A percentile compares a stretch with the other conserved stretches of the same genome.
These are phyloP conservation scores for Kuraishia capsulata DNA, from an alignment of 805 yeast genomes.

Conservation along the genomic window DNA sequence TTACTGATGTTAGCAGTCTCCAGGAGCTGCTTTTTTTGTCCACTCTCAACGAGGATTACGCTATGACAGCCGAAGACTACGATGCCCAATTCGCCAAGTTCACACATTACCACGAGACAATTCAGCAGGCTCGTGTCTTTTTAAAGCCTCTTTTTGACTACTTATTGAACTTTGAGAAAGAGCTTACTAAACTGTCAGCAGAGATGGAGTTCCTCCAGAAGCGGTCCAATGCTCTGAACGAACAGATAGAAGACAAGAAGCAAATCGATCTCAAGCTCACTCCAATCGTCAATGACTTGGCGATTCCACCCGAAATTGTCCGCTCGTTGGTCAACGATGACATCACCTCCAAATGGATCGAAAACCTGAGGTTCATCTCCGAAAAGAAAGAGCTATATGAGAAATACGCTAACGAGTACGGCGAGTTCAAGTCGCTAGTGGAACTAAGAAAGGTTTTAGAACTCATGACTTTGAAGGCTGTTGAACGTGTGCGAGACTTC, in stretches of 20 bases:
- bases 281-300: conserved; percentile 67
- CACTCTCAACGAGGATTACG: conserved; percentile 9
- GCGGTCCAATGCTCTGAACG: conserved; percentile 39
- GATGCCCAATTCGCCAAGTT: conserved; percentile 11
- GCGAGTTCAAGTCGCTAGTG: conserved; percentile 10
- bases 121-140: conserved; percentile 22
- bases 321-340: conserved; percentile 48
- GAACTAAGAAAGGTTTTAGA: conserved; percentile 28
- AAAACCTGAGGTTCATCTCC: conserved; percentile 44
- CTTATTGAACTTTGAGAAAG: conserved; percentile 46
- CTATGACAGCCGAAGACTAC: conserved; percentile 5
- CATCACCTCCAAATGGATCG: conserved; percentile 56
- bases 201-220: conserved; percentile 56
- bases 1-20: conserved; percentile 7
- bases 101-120: conserved; percentile 15
- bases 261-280: conserved; percentile 43
- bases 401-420: conserved; percentile 21
- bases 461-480: conserved; percentile 47
- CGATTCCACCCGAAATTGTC: conserved; percentile 68
- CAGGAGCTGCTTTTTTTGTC: conserved; percentile 15
- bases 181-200: conserved; percentile 43
- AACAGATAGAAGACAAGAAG: conserved; percentile 37
- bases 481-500: conserved; percentile 70
- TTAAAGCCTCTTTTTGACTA: conserved; percentile 44
- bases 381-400: conserved; percentile 52